phyloP scores from a whole-genome alignment of 352 stramenopile species.

The Pythium brachiatum region DNA sequence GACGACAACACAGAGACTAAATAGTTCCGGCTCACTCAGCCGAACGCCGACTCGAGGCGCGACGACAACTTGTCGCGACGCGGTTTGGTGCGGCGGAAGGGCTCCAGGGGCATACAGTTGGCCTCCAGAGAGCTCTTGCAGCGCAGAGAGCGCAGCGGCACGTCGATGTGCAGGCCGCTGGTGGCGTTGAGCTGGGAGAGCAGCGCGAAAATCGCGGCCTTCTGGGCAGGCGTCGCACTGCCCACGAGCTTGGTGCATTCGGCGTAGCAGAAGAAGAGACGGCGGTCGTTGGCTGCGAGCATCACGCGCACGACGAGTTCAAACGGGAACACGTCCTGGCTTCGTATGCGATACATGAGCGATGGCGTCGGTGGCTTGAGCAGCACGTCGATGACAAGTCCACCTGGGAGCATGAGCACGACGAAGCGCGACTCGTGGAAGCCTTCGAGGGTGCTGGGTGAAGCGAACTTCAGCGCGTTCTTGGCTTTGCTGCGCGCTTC shows the following conservation, averaged over 20 bases:
- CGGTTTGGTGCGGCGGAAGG: slow-evolving; percentile 19
- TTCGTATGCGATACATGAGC: slow-evolving; percentile 18
- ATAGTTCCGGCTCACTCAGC: slow-evolving; percentile 16
- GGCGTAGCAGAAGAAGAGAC: slow-evolving; percentile 53
- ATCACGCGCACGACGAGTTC: slow-evolving; percentile 53
- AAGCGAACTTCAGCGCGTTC: neutral
- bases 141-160: slow-evolving; percentile 58
- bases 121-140: slow-evolving; percentile 59
- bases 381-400: slow-evolving; percentile 26
- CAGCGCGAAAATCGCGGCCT: slow-evolving; percentile 46
- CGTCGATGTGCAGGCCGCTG: slow-evolving; percentile 44
- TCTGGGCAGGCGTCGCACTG: slow-evolving; percentile 36
- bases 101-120: slow-evolving; percentile 11
- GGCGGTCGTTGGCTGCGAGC: slow-evolving; percentile 29
- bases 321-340: slow-evolving; percentile 23
- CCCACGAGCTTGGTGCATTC: slow-evolving; percentile 65
- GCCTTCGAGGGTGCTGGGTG: slow-evolving; percentile 22
- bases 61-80: slow-evolving; percentile 23
- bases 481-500: slow-evolving; percentile 16
- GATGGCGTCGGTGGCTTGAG: slow-evolving; percentile 21
- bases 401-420: slow-evolving; percentile 66
- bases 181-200: slow-evolving; percentile 55
- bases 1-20: neutral
- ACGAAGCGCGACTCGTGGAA: slow-evolving; percentile 59
- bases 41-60: slow-evolving; percentile 24